Evolutionary conservation across 176 grass and related monocot species (phyloP).

Genomic region (Raddia distichophylla): DNA sequence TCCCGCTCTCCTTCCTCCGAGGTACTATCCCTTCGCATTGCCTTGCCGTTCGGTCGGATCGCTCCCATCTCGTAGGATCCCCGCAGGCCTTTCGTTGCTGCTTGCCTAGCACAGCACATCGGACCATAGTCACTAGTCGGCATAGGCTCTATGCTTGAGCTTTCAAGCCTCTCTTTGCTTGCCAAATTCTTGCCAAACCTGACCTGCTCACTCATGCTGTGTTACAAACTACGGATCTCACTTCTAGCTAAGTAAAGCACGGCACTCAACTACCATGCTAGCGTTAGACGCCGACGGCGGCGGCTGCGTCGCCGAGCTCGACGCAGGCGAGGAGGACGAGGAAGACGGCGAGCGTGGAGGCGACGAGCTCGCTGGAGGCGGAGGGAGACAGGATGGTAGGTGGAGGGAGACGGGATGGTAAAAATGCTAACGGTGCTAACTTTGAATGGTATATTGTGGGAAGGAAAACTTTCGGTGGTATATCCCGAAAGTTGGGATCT

Average conservation of each 20-base stretch:
- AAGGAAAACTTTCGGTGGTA: no score
- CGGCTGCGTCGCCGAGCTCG: slow-evolving; percentile 65
- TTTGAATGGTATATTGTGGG: no score
- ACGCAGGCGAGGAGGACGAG: slow-evolving; percentile 86
- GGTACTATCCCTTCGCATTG: slow-evolving; percentile 51
- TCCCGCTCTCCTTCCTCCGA: slow-evolving; percentile 79
- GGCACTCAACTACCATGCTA: background rate
- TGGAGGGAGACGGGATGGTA: no score
- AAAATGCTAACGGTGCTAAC: no score
- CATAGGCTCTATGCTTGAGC: background rate
- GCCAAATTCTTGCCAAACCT: background rate
- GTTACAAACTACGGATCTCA: background rate
- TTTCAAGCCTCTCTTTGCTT: background rate
- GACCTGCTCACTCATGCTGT: no score
- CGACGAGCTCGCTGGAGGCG: slow-evolving; percentile 53
- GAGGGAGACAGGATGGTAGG: slow-evolving; percentile 17
- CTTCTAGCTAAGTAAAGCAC: background rate
- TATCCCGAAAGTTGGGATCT: no score
- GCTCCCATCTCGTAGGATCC: background rate
- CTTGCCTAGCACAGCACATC: background rate
- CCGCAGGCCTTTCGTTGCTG: no score
- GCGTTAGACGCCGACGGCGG: no score
- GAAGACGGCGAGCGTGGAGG: slow-evolving; percentile 56
- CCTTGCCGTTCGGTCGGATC: background rate
- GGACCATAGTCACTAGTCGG: background rate